Conservation (phyloP, 2,329 filamentous ascomycete species). For the Decorospora gaudefroyi region DNA sequence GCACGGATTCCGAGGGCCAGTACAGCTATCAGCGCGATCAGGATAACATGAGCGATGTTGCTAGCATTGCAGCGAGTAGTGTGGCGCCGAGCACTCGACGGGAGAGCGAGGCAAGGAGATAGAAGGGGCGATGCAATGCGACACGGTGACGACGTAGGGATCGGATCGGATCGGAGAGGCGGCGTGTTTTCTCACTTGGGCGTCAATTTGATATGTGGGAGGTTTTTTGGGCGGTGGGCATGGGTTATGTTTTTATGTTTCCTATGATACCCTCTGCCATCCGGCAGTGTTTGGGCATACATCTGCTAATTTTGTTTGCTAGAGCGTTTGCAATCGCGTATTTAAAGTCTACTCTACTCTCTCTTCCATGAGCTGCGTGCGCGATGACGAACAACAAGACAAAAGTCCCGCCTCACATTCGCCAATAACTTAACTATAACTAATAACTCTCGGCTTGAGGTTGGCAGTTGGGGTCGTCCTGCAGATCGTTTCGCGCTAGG, state of each 20-base stretch:
- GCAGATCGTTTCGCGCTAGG: too few relatives aligned
- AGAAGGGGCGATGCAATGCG: background rate
- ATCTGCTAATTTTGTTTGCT: too few relatives aligned
- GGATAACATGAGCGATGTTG: slow-evolving; percentile 27
- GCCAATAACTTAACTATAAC: too few relatives aligned
- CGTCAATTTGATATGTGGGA: background rate
- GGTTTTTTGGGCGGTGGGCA: background rate
- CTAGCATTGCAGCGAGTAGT: slow-evolving; percentile 14
- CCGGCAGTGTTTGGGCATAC: slow-evolving; percentile 13
- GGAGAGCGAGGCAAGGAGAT: slow-evolving; percentile 12
- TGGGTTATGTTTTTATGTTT: slow-evolving; percentile 1
- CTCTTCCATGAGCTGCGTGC: too few relatives aligned
- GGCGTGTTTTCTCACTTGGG: slow-evolving; percentile 6
- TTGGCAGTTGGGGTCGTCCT: too few relatives aligned
- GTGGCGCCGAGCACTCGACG: slow-evolving; percentile 14
- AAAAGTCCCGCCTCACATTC: too few relatives aligned
- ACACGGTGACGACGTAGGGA: background rate
- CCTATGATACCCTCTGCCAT: slow-evolving; percentile 17
- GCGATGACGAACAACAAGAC: too few relatives aligned
- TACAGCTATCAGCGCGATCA: slow-evolving; percentile 30
- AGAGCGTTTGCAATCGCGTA: too few relatives aligned
- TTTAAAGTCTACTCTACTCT: too few relatives aligned
- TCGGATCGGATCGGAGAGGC: background rate
- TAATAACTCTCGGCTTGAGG: too few relatives aligned
- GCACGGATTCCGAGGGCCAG: slow-evolving; percentile 21